A percentile compares a stretch with the other conserved stretches of the same genome.
phyloP scores from a whole-genome alignment of 1,139 yeast genomes.

The Geotrichum histeridarum region DNA sequence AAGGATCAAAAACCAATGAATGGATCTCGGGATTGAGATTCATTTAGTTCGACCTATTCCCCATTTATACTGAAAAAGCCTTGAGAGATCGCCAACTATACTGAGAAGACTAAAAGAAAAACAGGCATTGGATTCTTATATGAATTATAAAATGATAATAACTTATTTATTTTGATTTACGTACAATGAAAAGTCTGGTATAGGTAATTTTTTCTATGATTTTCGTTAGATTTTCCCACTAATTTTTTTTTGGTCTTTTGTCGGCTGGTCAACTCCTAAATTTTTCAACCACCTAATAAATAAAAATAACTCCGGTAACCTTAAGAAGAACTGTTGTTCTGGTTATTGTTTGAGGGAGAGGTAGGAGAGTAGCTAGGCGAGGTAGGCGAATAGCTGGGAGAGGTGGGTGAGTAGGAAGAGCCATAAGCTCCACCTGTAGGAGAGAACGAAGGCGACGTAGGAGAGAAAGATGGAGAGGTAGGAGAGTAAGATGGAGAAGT shows the following conservation, averaged over 20 bases:
- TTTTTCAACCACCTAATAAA: background rate
- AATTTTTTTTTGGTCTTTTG: background rate
- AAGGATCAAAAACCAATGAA: too few species aligned
- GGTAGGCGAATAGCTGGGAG: slow-evolving; percentile 63
- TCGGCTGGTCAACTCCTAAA: background rate
- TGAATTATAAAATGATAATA: background rate
- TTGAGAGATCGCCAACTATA: too few species aligned
- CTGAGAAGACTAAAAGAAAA: too few species aligned
- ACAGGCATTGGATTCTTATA: background rate
- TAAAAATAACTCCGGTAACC: background rate
- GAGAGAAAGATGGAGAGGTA: slow-evolving; percentile 56
- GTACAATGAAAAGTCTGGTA: background rate
- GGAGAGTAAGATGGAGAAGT: slow-evolving; percentile 61
- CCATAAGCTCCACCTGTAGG: slow-evolving; percentile 60
- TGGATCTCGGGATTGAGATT: too few species aligned
- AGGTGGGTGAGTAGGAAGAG: slow-evolving; percentile 61
- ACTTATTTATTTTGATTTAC: background rate
- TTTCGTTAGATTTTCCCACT: background rate
- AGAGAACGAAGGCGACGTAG: slow-evolving; percentile 57
- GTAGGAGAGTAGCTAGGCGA: slow-evolving; percentile 64
- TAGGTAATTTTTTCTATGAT: slow-evolving; percentile 1
- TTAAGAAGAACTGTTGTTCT: slow-evolving; percentile 37
- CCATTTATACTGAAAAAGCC: too few species aligned
- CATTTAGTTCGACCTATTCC: too few species aligned
- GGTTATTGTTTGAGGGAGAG: slow-evolving; percentile 48